Evolutionary conservation across 75 land plant genomes (phyloP).

Genomic region (Picea glauca): DNA sequence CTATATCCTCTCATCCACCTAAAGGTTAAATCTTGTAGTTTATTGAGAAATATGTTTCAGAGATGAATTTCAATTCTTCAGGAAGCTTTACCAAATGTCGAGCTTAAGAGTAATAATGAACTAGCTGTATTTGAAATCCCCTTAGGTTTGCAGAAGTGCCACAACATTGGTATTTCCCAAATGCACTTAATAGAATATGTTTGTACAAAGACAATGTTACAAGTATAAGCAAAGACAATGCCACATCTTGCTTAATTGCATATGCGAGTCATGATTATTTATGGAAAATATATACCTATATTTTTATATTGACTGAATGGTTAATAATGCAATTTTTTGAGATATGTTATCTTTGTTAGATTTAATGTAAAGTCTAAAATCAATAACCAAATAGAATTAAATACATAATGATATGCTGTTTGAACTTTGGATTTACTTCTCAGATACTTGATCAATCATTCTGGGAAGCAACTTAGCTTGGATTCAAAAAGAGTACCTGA

Average conservation of each 20-base stretch:
- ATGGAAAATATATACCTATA: not conserved
- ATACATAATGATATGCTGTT: too few species aligned
- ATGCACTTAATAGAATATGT: too few species aligned
- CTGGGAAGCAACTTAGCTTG: constrained; percentile 47
- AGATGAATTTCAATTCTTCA: too few species aligned
- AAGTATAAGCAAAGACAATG: not conserved
- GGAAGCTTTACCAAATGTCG: too few species aligned
- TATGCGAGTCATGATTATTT: not conserved
- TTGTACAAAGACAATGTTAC: not conserved
- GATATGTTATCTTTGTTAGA: not conserved
- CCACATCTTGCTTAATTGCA: not conserved
- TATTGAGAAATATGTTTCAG: too few species aligned
- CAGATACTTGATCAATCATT: constrained; percentile 60
- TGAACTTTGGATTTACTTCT: not conserved
- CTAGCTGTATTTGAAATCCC: too few species aligned
- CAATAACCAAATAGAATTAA: too few species aligned
- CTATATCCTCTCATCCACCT: too few species aligned
- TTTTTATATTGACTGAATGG: not conserved
- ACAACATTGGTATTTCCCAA: too few species aligned
- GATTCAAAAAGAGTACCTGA: constrained; percentile 58
- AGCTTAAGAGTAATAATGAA: too few species aligned
- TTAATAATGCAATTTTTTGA: not conserved
- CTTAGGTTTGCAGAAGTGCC: too few species aligned
- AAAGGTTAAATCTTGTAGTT: too few species aligned
- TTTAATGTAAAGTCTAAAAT: not conserved